Evolutionary conservation across 2,329 filamentous ascomycete genomes (phyloP), one percentile per base, ranked within the genome.

Genomic region (Ceratocystis harringtonii): DNA sequence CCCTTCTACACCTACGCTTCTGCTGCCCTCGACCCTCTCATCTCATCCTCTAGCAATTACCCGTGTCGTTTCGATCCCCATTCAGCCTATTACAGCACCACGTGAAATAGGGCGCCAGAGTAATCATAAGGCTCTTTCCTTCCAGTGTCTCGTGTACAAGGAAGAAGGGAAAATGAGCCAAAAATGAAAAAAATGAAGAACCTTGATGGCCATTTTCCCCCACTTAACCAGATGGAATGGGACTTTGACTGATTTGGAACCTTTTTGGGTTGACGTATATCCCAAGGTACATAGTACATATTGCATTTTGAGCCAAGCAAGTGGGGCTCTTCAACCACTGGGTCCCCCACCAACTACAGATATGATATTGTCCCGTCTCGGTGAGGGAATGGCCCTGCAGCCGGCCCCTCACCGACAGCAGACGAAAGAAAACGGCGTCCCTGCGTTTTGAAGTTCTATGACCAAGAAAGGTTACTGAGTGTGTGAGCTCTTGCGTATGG

Each of bases 151-250:
- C 55, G 36, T 36, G 15, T 58, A 32, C 22, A 30, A 62, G 44
- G 15, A 45, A 62, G 30, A 62, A 62, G 19, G 48, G 60, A 45
- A 28, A 62, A 45, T n/a, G 43, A 32, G 60, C 30, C 19, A 43
- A 30, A 45, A 44, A 52, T 30, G 22, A 32, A 62, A 44, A 52
- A 41, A 28, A 50, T 22, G 22, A 62, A 62, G 65, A 64, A 66
- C 65, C 65, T 64, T 66, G 65, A 66, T 66, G 61, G 65, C 55
- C 61, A 66, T 41, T 25, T 64, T 44, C 50, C 32, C 55, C 55
- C 55, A 58, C 55, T 58, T 36, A 58, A 50, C 62, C 48, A 32
- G 22, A 50, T 32, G 28, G 57, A 66, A 66, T 64, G 55, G 61
- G 60, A 62, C 64, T 50, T 36, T 65, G 19, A n/a, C 28, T 36